These are phyloP conservation scores for Lentinula boryana DNA, from an alignment of 768 basidiomycete species.

Conservation along the genomic window DNA sequence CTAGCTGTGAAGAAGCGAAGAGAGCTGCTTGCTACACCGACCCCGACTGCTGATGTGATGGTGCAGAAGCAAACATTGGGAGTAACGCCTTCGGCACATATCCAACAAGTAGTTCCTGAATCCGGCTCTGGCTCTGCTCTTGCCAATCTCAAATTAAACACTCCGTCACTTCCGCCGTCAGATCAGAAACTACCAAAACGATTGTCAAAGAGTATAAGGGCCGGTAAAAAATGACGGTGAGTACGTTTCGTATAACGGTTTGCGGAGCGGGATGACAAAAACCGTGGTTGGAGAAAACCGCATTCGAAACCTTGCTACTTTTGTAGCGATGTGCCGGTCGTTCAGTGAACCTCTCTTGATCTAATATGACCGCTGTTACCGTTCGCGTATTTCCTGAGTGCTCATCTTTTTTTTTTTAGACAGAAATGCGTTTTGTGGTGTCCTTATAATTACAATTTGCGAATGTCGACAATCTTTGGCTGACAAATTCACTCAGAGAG, in stretches of 20 bases:
- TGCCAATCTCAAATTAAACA: neutral
- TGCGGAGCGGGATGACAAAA: constrained; percentile 55
- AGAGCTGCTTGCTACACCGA: neutral
- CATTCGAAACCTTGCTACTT: constrained; percentile 13
- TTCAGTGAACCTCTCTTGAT: constrained; percentile 75
- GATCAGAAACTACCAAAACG: neutral
- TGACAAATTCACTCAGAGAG: too few relatives aligned
- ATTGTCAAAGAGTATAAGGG: neutral
- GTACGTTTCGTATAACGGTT: neutral
- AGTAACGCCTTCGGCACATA: neutral
- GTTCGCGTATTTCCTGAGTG: neutral
- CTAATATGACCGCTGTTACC: constrained; percentile 72
- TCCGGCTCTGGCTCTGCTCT: constrained; percentile 4
- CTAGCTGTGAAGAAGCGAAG: constrained; percentile 40
- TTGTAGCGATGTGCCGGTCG: constrained; percentile 30
- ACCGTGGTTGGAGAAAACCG: constrained; percentile 71
- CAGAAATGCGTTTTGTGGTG: too few relatives aligned
- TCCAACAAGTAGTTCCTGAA: neutral
- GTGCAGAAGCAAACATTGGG: neutral
- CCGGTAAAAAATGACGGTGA: constrained; percentile 7
- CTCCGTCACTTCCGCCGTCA: neutral
- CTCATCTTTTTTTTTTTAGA: neutral
- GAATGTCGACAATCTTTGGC: too few relatives aligned
- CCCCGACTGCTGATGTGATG: neutral
- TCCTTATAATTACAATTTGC: too few relatives aligned